Evolutionary conservation across 1,284 basidiomycete species (phyloP), one percentile per base, ranked within the genome.

Genomic region (Leucoagaricus sp.): DNA sequence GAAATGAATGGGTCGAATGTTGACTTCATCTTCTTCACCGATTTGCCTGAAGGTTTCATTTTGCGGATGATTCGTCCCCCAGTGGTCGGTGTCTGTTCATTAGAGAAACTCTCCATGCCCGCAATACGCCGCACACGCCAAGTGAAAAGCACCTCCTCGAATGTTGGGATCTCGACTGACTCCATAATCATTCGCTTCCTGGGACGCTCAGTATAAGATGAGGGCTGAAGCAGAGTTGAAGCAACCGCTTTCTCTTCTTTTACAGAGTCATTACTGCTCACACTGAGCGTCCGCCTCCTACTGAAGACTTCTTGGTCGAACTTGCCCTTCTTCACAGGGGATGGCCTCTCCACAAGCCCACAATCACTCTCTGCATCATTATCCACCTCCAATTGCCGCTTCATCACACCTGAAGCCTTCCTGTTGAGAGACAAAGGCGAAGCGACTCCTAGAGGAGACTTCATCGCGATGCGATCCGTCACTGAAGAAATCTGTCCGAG

Each of bases 161-260:
- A 58, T 6, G 71, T 68, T 9, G 81, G 81, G 38, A 86, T 73
- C 51, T 82, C 76, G 6, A 86, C 83, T 2, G 78, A 77, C 21
- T 86, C 85, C 69, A 85, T 69, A 60, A 83, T 64, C 3, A 75
- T 64, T 23, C 80, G 69, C 65, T 76, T 79, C 49, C 80, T 79
- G 63, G 81, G 53, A 49, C 47, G 53, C 15, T 25, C 19, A 28
- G 55, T 26, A 38, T 45, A 49, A 49, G 49, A 38, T n/a, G 48
- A 50, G 12, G 29, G 31, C 12, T 50, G 54, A 7, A 56, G 29
- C 5, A 52, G 50, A 10, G 57, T 55, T 36, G 61, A 64, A 9
- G 67, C 63, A 49, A 56, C 61, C 44, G 58, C 63, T 49, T 70
- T 61, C 50, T 73, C 72, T 28, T 73, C 71, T n/a, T n/a, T n/a